Evolutionary conservation across 83 land plant genomes (phyloP).

Genomic region (Larix sibirica): DNA sequence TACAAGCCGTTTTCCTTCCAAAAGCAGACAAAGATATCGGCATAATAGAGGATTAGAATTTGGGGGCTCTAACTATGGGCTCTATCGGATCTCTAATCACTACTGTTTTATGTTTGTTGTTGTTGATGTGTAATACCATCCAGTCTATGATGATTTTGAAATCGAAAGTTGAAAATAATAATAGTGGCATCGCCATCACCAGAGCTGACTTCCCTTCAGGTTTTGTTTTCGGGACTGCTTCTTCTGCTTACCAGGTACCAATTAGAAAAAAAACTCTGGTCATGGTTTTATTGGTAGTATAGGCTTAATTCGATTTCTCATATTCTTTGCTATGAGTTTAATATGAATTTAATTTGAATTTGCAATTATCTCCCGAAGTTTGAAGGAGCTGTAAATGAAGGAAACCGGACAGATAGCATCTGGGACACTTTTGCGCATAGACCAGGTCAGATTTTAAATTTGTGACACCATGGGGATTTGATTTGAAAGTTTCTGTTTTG

Average conservation of each 20-base stretch:
- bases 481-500: too few relatives aligned
- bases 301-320: neutral
- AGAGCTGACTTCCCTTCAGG: conserved; percentile 67
- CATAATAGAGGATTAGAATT: too few relatives aligned
- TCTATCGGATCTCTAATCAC: too few relatives aligned
- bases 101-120: too few relatives aligned
- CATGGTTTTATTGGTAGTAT: too few relatives aligned
- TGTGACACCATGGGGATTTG: neutral
- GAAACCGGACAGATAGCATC: conserved; percentile 60
- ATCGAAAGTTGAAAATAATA: neutral
- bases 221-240: conserved; percentile 74
- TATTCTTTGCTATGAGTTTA: neutral
- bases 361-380: conserved; percentile 27
- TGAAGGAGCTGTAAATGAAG: conserved; percentile 85
- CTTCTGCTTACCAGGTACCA: conserved; percentile 70
- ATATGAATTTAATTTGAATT: neutral
- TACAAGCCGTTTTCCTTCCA: too few relatives aligned
- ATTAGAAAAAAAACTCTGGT: too few relatives aligned
- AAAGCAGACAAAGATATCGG: too few relatives aligned
- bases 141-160: too few relatives aligned
- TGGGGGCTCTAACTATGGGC: too few relatives aligned
- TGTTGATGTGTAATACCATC: too few relatives aligned
- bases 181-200: conserved; percentile 14
- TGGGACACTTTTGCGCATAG: conserved; percentile 69
- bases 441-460: conserved; percentile 33